Evolutionary conservation across 2,329 filamentous ascomycete species (phyloP), one percentile per base, ranked within the genome.

Genomic region (Trichoderma sp.): DNA sequence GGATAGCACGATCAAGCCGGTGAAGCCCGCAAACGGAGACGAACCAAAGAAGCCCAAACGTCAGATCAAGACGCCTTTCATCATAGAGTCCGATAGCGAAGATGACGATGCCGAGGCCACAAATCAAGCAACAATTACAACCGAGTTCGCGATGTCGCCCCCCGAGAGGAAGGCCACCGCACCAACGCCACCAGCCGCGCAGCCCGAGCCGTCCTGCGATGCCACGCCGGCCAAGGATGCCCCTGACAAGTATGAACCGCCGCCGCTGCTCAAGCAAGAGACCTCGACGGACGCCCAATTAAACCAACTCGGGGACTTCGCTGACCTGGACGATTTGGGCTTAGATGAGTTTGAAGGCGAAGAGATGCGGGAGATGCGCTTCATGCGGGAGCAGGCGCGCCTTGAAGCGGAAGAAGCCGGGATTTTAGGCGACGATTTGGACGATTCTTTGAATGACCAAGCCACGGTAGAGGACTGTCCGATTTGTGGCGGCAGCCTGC

Each of bases 381-480:
- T 86, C 76, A 91, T 93, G 88, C 86, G 88, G 71, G 89, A 92
- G 73, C 91, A 95, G 74, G 86, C 86, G 50, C 83, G 85, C 12
- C 79, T 89, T 3, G 87, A 90, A 69, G 84, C 83, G 3, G 82
- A 87, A 69, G 85, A 86, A 66, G 81, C 79, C 7, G 74, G 77
- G 3, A 72, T 77, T 24, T 76, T 75, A 4, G 65, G 69, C 15
- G 77, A 78, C 45, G 77, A 79, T 47, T 69, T 78, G 41, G 73
- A 70, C 5, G 73, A 75, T 5, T 63, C 69, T 17, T 67, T 74
- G 10, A 74, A 77, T 21, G 74, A 78, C 24, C 72, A 72, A 10
- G 67, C 70, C 21, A 68, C 72, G 63, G 69, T 74, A 9, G 70
- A 75, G 55, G 78, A 75, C 48, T 98, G 93, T 74, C 94, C 94